Evolutionary conservation across 1,284 basidiomycete genomes (phyloP), one percentile per base, ranked within the genome.

Genomic region (Cryptococcus jaspeensis): DNA sequence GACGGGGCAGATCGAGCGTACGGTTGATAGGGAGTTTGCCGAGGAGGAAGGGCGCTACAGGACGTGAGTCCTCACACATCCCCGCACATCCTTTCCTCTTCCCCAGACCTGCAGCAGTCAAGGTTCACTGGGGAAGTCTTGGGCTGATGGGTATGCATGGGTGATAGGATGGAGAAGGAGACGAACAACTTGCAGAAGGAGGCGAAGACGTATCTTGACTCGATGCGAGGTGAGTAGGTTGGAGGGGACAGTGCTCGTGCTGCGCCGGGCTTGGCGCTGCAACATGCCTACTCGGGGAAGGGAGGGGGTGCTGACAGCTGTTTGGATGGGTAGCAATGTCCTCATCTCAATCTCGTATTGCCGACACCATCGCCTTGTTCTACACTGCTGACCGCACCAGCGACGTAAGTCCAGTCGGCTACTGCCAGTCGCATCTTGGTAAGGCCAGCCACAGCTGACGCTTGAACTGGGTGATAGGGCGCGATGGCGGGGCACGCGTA

Each of bases 401-500:
- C 20, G 92, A 94, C 65, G 76, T 78, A 52, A 60, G 75, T 63
- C 20, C 36, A 3, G 15, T n/a, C 20, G 37, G 16, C 28, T 22
- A 20, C n/a, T n/a, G n/a, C n/a, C n/a, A n/a, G n/a, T n/a, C n/a
- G n/a, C n/a, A 38, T 48, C 5, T 47, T 9, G 28, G 47, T 18
- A 25, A 12, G 48, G 35, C 9, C 9, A 43, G 16, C 16, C 9
- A 4, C 4, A 42, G 28, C 42, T 35, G 23, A 50, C 9, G 42
- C 39, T 37, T 5, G 4, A 37, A 20, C 50, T 61, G 43, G 56
- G 15, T 2, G 7, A 39, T 73, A 83, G 70, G 89, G 92, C 28
- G 95, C 96, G 13, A 97, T 99, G 90, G 90, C 94, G 1, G 91
- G 90, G 1, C 92, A 97, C 72, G 89, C 95, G 3, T 99, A 99